phyloP scores from a whole-genome alignment of 2,329 filamentous ascomycete species.

The Paecilomyces formosus region DNA sequence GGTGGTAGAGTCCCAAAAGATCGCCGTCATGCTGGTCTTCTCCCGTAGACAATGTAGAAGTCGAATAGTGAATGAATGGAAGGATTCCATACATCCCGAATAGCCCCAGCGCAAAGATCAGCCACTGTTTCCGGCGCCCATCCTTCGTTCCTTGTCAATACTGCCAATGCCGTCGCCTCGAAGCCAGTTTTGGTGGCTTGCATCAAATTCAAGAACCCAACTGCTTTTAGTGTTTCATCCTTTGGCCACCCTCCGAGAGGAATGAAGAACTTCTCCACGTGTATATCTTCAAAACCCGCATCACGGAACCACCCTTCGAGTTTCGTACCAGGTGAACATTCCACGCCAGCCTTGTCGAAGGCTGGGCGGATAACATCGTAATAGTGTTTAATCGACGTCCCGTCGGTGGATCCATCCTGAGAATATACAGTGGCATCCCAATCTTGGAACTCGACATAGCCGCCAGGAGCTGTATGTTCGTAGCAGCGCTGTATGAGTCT shows the following conservation, averaged over 20 bases:
- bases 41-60: slow-evolving; percentile 6
- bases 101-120: slow-evolving; percentile 19
- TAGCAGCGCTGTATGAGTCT: slow-evolving; percentile 40
- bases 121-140: slow-evolving; percentile 20
- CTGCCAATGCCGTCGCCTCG: slow-evolving; percentile 17
- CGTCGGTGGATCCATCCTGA: slow-evolving; percentile 10
- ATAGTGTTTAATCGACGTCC: not conserved
- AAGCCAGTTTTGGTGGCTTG: slow-evolving; percentile 15
- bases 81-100: slow-evolving; percentile 21
- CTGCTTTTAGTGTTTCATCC: slow-evolving; percentile 9
- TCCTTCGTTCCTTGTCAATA: slow-evolving; percentile 5
- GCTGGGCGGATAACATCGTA: not conserved
- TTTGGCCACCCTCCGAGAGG: slow-evolving; percentile 16
- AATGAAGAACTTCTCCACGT: slow-evolving; percentile 6
- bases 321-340: not conserved
- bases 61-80: slow-evolving; percentile 21
- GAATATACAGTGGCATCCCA: slow-evolving; percentile 19
- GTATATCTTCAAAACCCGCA: slow-evolving; percentile 15
- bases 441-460: slow-evolving; percentile 28
- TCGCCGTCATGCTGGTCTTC: slow-evolving; percentile 1
- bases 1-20: not conserved
- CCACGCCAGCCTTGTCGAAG: not conserved
- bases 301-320: slow-evolving; percentile 11
- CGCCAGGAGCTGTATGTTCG: slow-evolving; percentile 39
- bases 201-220: slow-evolving; percentile 15